Evolutionary conservation across 1,139 yeast genomes (phyloP), one percentile per base, ranked within the genome.

Genomic region (Yueomyces sp.): DNA sequence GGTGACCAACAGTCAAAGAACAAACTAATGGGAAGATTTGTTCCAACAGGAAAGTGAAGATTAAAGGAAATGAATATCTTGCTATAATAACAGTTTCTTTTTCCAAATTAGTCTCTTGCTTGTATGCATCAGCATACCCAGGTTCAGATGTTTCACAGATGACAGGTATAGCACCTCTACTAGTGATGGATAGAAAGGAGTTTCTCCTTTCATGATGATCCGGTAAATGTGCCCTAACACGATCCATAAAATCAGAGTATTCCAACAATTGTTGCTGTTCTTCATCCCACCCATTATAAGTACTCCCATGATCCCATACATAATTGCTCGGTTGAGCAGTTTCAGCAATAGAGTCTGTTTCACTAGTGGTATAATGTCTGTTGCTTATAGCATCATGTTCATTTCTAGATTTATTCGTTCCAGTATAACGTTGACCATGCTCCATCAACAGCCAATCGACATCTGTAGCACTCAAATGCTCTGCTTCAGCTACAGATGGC

Each of bases 1-100:
- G 59, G 55, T 78, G 85, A 0, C 86, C 86, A 31, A 81, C 91
- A 27, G 81, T 81, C 28, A 82, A 63, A 38, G 83, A 73, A 51
- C 82, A 76, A 8, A 81, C 82, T 42, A 82, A 69, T 6, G 87
- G 77, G 55, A 81, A 81, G 40, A 78, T 68, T 55, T 82, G 89
- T 54, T 81, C 89, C 42, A 82, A 60, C 29, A 81, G 64, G 54
- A 82, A 82, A 0, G 91, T 81, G 5, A 80, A 60, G 12, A 80
- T 68, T 48, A 82, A 63, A 0, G 93, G 91, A 3, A 77, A 54
- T 0, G 87, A 70, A 54, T 77, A 80, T 31, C 75, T 68, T 3
- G 68, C 50, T 37, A 81, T 56, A 46, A 72, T 71, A 36, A 59
- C 61, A 2, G 71, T 50, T 56, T 82, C 93, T 0, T 66, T 56